Evolutionary conservation across 495 filamentous ascomycete genomes (phyloP).

Genomic region (Hapsidospora chrysogenum): DNA sequence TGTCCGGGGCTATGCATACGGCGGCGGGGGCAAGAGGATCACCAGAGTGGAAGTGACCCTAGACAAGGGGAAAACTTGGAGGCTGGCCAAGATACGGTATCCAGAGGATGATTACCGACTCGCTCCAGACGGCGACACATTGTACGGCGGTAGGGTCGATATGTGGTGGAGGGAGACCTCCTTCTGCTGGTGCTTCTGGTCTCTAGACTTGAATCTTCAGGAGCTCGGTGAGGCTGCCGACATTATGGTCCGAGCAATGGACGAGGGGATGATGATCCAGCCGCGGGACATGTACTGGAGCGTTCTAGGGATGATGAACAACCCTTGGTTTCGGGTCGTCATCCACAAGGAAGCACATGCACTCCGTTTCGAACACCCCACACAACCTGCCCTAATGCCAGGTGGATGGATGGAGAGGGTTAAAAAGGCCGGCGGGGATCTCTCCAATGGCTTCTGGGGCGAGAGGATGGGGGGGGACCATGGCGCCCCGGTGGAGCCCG

Average conservation of each 20-base stretch:
- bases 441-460: slow-evolving; percentile 77
- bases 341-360: slow-evolving; percentile 53
- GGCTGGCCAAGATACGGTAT: slow-evolving; percentile 64
- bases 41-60: slow-evolving; percentile 74
- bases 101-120: slow-evolving; percentile 76
- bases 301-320: slow-evolving; percentile 98
- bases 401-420: slow-evolving; percentile 95
- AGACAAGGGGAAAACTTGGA: slow-evolving; percentile 73
- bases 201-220: slow-evolving; percentile 46
- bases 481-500: slow-evolving; percentile 16
- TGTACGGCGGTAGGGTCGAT: slow-evolving; percentile 69
- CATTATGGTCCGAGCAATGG: slow-evolving; percentile 77
- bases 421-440: slow-evolving; percentile 73
- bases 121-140: slow-evolving; percentile 37
- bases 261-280: slow-evolving; percentile 76
- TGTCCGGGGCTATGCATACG: slow-evolving; percentile 74
- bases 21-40: slow-evolving; percentile 73
- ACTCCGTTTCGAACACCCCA: slow-evolving; percentile 81
- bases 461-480: slow-evolving; percentile 49
- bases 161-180: slow-evolving; percentile 66
- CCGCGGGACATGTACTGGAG: slow-evolving; percentile 96
- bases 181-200: slow-evolving; percentile 96
- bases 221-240: slow-evolving; percentile 50
- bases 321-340: slow-evolving; percentile 78
- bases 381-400: slow-evolving; percentile 58